Base-by-base conservation (phyloP, 352 stramenopile genomes). In the Plasmopara halstedii region DNA sequence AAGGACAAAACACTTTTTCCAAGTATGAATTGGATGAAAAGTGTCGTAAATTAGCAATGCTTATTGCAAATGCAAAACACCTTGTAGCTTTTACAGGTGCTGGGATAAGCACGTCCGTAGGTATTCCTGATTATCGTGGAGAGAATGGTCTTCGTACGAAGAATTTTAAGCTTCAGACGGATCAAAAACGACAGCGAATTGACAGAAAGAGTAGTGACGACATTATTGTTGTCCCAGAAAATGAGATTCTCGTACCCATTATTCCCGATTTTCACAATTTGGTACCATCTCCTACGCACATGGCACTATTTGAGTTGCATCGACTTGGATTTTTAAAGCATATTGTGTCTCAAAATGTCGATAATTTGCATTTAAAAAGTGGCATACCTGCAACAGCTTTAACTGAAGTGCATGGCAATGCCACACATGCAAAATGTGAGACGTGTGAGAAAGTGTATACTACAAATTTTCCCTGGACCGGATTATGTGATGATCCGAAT, bases 381-480 rank as follows among this genome's bases (percentile, higher is more conserved):
- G 80, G 80, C 0, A 36, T 92, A 0, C 73, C 77, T 0, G 53
- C 73, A 0, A 46, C 42, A 6, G 66, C 52, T 5, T 42, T 92
- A 5, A 88, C 77, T 0, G 80, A 92, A 59, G 74, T 92, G 37
- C 80, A 92, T 33, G 80, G 80, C 22, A 92, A 92, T 55, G 77
- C 77, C 18, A 92, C 74, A 19, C 75, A 86, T 17, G 80, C 74
- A 23, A 85, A 85, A 33, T 92, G 80, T 44, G 77, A 92, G 54
- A 92, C 77, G 22, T 92, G 80, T 42, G 80, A 89, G 67, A 88
- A 88, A 59, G 69, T 89, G 42, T 92, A 92, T 56, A 73, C 65
- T 41, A 46, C 50, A 4, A 62, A 83, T 40, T 91, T 91, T 41
- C 79, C 79, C 0, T 70, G 66, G 56, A 83, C 67, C 0, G 79